phyloP scores from a whole-genome alignment of 345 rosid species.

The Alliaria petiolata region DNA sequence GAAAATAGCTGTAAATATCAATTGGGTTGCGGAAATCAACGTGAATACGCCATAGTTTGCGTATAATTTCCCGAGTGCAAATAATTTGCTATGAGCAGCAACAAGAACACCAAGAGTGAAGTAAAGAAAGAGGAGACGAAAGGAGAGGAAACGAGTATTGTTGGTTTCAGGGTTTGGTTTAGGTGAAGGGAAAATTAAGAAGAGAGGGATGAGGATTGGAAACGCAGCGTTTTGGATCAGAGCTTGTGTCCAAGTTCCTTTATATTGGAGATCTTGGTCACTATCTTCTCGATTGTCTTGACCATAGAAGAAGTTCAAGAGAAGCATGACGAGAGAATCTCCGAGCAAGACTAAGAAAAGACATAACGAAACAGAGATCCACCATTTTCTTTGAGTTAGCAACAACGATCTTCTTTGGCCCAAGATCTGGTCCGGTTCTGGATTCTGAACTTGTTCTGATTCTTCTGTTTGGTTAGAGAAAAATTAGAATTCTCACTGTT shows the following conservation, averaged over 20 bases:
- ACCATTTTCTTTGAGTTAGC: slow-evolving; percentile 14
- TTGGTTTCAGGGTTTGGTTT: slow-evolving; percentile 4
- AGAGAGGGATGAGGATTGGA: slow-evolving; percentile 20
- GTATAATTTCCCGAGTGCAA: slow-evolving; percentile 21
- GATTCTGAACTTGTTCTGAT: slow-evolving; percentile 11
- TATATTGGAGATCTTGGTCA: slow-evolving; percentile 18
- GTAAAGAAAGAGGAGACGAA: slow-evolving; percentile 23
- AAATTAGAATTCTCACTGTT: not conserved
- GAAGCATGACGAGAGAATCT: slow-evolving; percentile 19
- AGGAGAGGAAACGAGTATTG: not conserved
- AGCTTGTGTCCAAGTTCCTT: slow-evolving; percentile 27
- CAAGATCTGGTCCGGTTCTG: slow-evolving; percentile 24
- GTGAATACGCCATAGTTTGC: slow-evolving; percentile 32
- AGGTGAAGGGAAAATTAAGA: slow-evolving; percentile 18
- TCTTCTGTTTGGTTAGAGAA: not conserved
- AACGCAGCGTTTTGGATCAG: slow-evolving; percentile 27
- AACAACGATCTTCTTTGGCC: slow-evolving; percentile 3
- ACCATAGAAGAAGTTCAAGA: slow-evolving; percentile 16
- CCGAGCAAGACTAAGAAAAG: slow-evolving; percentile 14
- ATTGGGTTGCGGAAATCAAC: slow-evolving; percentile 34
- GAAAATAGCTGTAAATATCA: slow-evolving; percentile 37
- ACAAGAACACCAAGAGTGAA: slow-evolving; percentile 33
- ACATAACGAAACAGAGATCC: slow-evolving; percentile 21
- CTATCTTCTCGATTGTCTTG: slow-evolving; percentile 2
- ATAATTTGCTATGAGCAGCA: slow-evolving; percentile 28